Conservation (phyloP, 2,329 filamentous ascomycete species). For the Penicillium sp. region DNA sequence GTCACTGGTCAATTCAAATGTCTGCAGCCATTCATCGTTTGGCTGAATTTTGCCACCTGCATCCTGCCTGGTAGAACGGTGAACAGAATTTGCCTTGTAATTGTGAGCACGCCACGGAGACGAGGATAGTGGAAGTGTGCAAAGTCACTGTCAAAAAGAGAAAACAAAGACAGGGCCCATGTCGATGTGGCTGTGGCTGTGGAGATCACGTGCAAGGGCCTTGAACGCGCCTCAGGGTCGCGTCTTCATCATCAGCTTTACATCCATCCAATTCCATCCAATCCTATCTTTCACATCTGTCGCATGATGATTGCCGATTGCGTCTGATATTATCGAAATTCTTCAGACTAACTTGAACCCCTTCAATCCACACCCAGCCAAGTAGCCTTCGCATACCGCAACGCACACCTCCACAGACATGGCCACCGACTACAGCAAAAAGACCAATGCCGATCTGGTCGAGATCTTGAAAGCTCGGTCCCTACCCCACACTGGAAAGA, state of each 20-base stretch:
- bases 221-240: constrained; percentile 5
- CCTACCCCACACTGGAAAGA: constrained; percentile 50
- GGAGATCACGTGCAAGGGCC: neutral
- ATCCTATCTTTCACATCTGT: neutral
- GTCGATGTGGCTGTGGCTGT: neutral
- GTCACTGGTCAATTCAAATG: neutral
- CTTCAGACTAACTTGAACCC: neutral
- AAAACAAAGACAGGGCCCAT: neutral
- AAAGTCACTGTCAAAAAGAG: neutral
- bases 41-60: neutral
- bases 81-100: neutral
- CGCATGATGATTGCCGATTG: constrained; percentile 6
- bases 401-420: constrained; percentile 20
- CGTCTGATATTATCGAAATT: neutral
- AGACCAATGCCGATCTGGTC: constrained; percentile 50
- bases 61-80: neutral
- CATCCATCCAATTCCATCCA: constrained; percentile 8
- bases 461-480: constrained; percentile 50
- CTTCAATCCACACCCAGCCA: neutral
- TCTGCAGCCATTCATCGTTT: neutral
- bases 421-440: constrained; percentile 49
- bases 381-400: neutral
- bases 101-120: neutral
- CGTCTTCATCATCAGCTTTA: constrained; percentile 4
- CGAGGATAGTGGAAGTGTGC: neutral